These are phyloP conservation scores for Salix suchowensis DNA, from an alignment of 345 rosid species.

Conservation along the genomic window DNA sequence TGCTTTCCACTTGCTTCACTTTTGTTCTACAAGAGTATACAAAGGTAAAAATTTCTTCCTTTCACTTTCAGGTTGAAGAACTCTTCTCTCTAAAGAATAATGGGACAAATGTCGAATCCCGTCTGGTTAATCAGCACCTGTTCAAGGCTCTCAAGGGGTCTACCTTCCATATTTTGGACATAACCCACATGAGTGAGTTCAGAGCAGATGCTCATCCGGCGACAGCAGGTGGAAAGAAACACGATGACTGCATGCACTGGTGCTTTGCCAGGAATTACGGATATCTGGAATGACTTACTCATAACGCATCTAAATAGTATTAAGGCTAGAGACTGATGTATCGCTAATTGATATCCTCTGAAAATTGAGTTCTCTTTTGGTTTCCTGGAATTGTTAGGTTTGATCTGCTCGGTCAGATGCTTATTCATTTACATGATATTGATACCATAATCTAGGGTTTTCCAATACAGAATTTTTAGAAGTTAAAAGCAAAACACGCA, in stretches of 20 bases:
- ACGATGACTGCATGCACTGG: slow-evolving; percentile 95
- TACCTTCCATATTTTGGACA: slow-evolving; percentile 57
- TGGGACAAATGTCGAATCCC: slow-evolving; percentile 72
- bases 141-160: slow-evolving; percentile 45
- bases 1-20: not conserved
- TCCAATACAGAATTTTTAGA: too few relatives aligned
- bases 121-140: slow-evolving; percentile 64
- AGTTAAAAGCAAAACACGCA: too few relatives aligned
- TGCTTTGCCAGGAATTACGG: slow-evolving; percentile 88
- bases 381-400: too few relatives aligned
- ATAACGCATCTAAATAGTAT: slow-evolving; percentile 27
- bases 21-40: not conserved
- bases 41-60: not conserved
- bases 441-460: too few relatives aligned
- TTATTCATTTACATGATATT: too few relatives aligned
- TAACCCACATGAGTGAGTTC: slow-evolving; percentile 79
- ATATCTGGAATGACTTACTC: slow-evolving; percentile 81
- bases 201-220: slow-evolving; percentile 95
- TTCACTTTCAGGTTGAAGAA: slow-evolving; percentile 53
- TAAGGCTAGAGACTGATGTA: slow-evolving; percentile 21
- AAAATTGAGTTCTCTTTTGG: not conserved
- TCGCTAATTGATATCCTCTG: too few relatives aligned
- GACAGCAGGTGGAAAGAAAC: slow-evolving; percentile 76
- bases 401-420: too few relatives aligned
- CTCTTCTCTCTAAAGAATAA: slow-evolving; percentile 60